Percentiles rank a stretch among this genome's conserved stretches.
These are phyloP conservation scores for Kokia cookei DNA, from an alignment of 441 rosid genomes.

Conservation along the genomic window DNA sequence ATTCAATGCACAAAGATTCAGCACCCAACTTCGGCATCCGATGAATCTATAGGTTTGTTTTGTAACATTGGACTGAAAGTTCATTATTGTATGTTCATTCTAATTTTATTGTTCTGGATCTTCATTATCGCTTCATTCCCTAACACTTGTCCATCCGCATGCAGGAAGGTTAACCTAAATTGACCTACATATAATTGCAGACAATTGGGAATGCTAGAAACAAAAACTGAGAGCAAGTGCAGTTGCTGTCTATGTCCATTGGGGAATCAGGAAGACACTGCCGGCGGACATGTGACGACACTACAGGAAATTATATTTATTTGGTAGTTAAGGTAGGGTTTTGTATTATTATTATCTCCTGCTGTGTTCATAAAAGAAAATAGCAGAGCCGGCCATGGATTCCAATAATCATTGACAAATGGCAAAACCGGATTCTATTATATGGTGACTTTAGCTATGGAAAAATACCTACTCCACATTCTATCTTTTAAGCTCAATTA, in stretches of 20 bases:
- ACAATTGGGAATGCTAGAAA: neutral
- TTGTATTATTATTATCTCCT: neutral
- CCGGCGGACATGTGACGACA: neutral
- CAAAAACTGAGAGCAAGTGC: neutral
- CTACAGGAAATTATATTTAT: neutral
- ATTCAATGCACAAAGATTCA: neutral
- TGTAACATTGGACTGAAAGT: neutral
- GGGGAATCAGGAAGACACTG: neutral
- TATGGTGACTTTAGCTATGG: neutral
- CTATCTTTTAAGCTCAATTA: neutral
- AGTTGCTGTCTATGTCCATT: neutral
- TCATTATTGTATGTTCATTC: neutral
- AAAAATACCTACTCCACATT: neutral
- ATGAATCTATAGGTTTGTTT: neutral
- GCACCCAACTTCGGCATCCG: neutral
- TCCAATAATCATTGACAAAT: neutral
- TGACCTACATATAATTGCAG: neutral
- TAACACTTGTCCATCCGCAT: too few relatives aligned
- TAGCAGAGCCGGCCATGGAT: constrained; percentile 1
- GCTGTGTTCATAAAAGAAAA: neutral
- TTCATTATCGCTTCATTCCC: neutral
- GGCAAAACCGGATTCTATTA: neutral
- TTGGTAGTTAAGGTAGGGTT: neutral
- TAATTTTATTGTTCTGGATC: neutral
- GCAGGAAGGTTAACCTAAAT: neutral